Conservation (phyloP, 148 eudicot genomes). For the Spergularia bocconei region DNA sequence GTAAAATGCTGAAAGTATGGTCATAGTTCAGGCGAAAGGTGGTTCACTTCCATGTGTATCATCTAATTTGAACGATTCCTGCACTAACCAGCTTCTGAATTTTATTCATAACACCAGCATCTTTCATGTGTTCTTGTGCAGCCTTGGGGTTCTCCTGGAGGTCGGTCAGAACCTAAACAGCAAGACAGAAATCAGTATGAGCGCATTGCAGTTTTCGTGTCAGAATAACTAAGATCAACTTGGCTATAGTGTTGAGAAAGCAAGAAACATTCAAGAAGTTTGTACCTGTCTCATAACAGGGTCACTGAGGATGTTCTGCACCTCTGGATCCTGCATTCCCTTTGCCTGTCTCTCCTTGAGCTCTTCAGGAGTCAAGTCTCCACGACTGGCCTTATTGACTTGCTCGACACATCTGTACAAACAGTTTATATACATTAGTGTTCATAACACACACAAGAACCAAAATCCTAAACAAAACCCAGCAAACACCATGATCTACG, state of each 20-base stretch:
- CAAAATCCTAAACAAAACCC: not conserved
- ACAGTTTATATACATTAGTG: not conserved
- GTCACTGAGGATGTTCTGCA: conserved; percentile 86
- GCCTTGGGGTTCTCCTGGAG: conserved; percentile 92
- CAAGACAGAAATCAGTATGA: not conserved
- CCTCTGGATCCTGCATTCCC: conserved; percentile 98
- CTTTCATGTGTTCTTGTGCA: conserved; percentile 86
- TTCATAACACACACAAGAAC: not conserved
- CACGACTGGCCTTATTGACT: conserved; percentile 87
- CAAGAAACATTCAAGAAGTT: not conserved
- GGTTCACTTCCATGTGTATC: not conserved
- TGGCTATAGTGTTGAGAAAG: not conserved
- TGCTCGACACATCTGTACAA: conserved; percentile 71
- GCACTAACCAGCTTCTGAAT: conserved; percentile 83
- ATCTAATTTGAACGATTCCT: conserved; percentile 82
- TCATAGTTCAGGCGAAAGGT: not conserved
- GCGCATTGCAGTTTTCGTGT: not conserved
- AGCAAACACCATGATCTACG: not conserved
- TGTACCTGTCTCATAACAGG: conserved; percentile 98
- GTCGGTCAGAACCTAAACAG: conserved; percentile 60
- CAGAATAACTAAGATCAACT: not conserved
- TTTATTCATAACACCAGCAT: conserved; percentile 84
- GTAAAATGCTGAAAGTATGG: not conserved
- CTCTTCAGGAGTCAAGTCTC: conserved; percentile 88
- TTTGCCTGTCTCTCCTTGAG: conserved; percentile 99